Evolutionary conservation across 768 basidiomycete genomes (phyloP).

Genomic region (Sporobolomyces roseus): DNA sequence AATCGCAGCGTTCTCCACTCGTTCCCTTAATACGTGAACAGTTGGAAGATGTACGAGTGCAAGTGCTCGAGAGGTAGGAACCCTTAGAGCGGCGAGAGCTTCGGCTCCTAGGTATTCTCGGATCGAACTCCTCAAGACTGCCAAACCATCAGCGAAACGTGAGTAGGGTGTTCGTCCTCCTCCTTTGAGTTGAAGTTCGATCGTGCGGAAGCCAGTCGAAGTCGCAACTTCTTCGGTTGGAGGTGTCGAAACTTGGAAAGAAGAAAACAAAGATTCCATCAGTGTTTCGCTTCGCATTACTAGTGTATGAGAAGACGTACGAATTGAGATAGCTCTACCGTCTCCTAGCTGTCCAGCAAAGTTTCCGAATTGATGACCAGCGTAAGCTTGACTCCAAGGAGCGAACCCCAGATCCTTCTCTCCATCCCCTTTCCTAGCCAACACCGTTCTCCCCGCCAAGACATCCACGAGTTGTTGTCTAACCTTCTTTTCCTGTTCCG

Average conservation of each 20-base stretch:
- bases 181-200: constrained; percentile 90
- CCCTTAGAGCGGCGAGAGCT: constrained; percentile 75
- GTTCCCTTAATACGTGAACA: constrained; percentile 71
- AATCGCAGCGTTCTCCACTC: constrained; percentile 54
- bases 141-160: constrained; percentile 85
- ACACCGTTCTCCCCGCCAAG: constrained; percentile 68
- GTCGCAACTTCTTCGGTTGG: constrained; percentile 25
- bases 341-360: constrained; percentile 97
- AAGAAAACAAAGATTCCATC: too few relatives aligned
- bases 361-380: constrained; percentile 68
- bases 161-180: constrained; percentile 91
- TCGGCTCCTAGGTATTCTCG: constrained; percentile 91
- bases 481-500: constrained; percentile 49
- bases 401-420: constrained; percentile 18
- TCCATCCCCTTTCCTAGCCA: constrained; percentile 52
- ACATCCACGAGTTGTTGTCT: constrained; percentile 75
- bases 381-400: constrained; percentile 38
- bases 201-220: constrained; percentile 21
- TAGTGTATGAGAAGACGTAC: too few relatives aligned
- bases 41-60: constrained; percentile 69
- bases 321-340: constrained; percentile 87
- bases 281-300: too few relatives aligned
- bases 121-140: constrained; percentile 88
- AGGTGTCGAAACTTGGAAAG: constrained; percentile 41
- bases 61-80: constrained; percentile 85